phyloP scores from a whole-genome alignment of 352 stramenopile species.

The Globisporangium parvum region DNA sequence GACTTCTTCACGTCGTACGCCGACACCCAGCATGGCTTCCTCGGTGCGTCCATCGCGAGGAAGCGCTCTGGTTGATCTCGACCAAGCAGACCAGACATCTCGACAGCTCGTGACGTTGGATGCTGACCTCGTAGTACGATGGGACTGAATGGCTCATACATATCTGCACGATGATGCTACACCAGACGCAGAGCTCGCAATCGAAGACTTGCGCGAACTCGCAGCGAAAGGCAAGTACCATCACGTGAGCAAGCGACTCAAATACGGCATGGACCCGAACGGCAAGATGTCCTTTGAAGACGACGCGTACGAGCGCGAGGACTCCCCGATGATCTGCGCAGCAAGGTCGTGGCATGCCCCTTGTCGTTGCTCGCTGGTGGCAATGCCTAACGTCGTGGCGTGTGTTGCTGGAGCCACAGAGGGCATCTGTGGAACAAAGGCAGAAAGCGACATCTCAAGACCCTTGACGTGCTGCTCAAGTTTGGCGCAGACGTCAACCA shows the following conservation, averaged over 20 bases:
- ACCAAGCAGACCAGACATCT: no score
- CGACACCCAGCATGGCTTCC: conserved; percentile 49
- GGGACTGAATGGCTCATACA: not conserved
- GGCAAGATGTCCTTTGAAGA: conserved; percentile 27
- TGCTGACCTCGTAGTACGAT: not conserved
- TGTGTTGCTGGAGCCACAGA: conserved; percentile 11
- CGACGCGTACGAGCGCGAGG: conserved; percentile 39
- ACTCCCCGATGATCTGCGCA: conserved; percentile 55
- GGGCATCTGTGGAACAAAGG: conserved; percentile 37
- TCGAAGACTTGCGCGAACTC: conserved; percentile 41
- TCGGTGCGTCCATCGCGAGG: conserved; percentile 13
- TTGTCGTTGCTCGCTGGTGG: not conserved
- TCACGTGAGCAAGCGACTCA: conserved; percentile 36
- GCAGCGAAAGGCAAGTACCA: conserved; percentile 37
- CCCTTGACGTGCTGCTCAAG: conserved; percentile 38
- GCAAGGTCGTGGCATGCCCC: conserved; percentile 23
- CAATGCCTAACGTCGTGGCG: not conserved
- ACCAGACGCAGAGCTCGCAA: conserved; percentile 42
- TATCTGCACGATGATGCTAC: not conserved
- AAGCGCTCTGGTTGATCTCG: no score
- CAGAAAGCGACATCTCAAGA: conserved; percentile 42
- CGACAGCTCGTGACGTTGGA: not conserved
- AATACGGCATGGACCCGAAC: conserved; percentile 61
- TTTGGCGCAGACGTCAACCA: conserved; percentile 56
- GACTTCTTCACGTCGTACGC: conserved; percentile 50